Evolutionary conservation across 306 rosid species (phyloP).

Genomic region (Cucurbita ficifolia): DNA sequence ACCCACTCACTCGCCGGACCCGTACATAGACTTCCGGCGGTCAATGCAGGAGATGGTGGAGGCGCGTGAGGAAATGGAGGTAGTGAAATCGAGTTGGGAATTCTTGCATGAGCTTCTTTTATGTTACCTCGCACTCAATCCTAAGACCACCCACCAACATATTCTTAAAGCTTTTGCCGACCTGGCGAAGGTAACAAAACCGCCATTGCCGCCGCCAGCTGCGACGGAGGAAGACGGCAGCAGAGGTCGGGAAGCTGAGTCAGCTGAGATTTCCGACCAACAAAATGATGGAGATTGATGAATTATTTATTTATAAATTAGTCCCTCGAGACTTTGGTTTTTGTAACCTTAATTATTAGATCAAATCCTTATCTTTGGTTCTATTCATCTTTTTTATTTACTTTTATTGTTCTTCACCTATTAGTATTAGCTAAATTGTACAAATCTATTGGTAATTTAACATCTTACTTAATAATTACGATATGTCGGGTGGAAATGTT

Average conservation of each 20-base stretch:
- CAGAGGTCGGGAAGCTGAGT: not conserved
- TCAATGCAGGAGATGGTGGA: constrained; percentile 99
- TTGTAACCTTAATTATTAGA: not conserved
- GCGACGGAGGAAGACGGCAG: not conserved
- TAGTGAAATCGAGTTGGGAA: constrained; percentile 48
- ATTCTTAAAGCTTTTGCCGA: constrained; percentile 73
- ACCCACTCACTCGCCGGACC: constrained; percentile 69
- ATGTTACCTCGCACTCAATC: constrained; percentile 74
- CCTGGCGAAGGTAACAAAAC: constrained; percentile 36
- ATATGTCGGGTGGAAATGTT: no score
- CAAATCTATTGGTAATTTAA: no score
- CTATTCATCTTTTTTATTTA: not conserved
- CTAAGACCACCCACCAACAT: constrained; percentile 61
- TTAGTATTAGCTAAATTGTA: no score
- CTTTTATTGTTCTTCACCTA: no score
- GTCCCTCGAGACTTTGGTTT: not conserved
- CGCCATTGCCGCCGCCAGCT: constrained; percentile 12
- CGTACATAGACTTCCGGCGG: constrained; percentile 60
- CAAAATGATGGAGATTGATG: not conserved
- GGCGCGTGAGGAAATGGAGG: constrained; percentile 50
- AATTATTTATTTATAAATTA: not conserved
- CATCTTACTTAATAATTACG: no score
- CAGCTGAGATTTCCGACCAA: constrained; percentile 10
- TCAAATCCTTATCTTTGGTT: not conserved
- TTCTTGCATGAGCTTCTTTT: constrained; percentile 65